phyloP scores from a whole-genome alignment of 768 basidiomycete species.

The Boletus tylopilopsis region DNA sequence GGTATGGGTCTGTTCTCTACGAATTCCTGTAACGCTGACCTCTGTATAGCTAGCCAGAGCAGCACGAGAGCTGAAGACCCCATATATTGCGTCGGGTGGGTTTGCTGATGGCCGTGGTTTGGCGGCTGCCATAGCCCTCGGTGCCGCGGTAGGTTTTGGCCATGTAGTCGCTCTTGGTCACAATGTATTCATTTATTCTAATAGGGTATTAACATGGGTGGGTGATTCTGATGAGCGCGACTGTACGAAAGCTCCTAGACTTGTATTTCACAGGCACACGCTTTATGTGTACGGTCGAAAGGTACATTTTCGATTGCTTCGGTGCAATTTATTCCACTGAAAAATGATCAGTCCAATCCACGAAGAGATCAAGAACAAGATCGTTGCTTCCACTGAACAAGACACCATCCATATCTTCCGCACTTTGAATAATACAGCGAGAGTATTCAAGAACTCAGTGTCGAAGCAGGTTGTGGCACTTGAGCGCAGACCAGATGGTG shows the following conservation, averaged over 20 bases:
- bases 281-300: conserved; percentile 90
- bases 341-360: conserved; percentile 68
- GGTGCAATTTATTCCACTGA: neutral
- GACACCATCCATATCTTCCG: conserved; percentile 92
- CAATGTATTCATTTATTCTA: neutral
- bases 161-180: neutral
- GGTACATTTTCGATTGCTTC: conserved; percentile 36
- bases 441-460: conserved; percentile 86
- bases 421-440: conserved; percentile 75
- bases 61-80: conserved; percentile 75
- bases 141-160: conserved; percentile 59
- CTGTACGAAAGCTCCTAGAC: no score
- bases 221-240: neutral
- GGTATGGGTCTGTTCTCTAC: conserved; percentile 36
- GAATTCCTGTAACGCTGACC: neutral
- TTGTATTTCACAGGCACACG: conserved; percentile 49
- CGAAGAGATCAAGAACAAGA: conserved; percentile 85
- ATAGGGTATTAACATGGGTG: conserved; percentile 85
- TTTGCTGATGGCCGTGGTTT: conserved; percentile 84
- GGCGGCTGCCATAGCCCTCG: conserved; percentile 76
- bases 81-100: conserved; percentile 90
- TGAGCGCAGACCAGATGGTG: conserved; percentile 77
- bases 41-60: conserved; percentile 72
- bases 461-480: conserved; percentile 81
- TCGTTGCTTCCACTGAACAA: conserved; percentile 76